Evolutionary conservation across 495 filamentous ascomycete species (phyloP), one percentile per base, ranked within the genome.

Genomic region (Daldinia decipiens): DNA sequence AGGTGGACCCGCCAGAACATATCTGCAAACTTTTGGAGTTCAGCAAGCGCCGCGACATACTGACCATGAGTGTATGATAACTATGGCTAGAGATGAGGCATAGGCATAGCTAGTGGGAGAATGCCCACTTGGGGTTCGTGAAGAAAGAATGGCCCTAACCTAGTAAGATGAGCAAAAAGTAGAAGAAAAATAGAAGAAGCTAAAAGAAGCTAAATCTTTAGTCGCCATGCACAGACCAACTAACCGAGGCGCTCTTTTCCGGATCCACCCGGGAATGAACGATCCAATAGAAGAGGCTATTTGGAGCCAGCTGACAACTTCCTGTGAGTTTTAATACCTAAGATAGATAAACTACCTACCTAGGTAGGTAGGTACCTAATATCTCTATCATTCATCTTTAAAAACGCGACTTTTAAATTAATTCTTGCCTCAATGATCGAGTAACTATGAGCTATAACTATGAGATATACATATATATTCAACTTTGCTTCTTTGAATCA

Each of bases 1-100:
- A 21, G 58, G 31, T 31, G 17, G 15, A 29, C 12, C 29, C n/a
- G 8, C 62, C 7, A 19, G 53, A 67, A 54, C 5, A 17, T 31
- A 47, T 45, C 29, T 63, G 59, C 7, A 29, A 50, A 29, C 24
- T 36, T 51, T 40, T 52, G 1, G 32, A 45, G 39, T 24, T 51
- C 5, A 64, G 36, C 13, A 67, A 27, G 29, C 29, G 36, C 36
- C 69, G 36, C 13, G 63, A 40, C 5, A 67, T 32, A 27, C 21
- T 19, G 9, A 19, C 8, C 19, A 51, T 26, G 2, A 59, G 9
- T 38, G 58, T 50, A 67, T 60, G 31, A 31, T 29, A 4, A 45
- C 12, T 59, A 31, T 27, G 26, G 27, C 1, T 29, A 53, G 13
- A 24, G 43, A 19, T 12, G 43, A 47, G 9, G 15, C 12, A 36